phyloP scores from a whole-genome alignment of 1,284 basidiomycete species.

The Ganoderma lingzhi region DNA sequence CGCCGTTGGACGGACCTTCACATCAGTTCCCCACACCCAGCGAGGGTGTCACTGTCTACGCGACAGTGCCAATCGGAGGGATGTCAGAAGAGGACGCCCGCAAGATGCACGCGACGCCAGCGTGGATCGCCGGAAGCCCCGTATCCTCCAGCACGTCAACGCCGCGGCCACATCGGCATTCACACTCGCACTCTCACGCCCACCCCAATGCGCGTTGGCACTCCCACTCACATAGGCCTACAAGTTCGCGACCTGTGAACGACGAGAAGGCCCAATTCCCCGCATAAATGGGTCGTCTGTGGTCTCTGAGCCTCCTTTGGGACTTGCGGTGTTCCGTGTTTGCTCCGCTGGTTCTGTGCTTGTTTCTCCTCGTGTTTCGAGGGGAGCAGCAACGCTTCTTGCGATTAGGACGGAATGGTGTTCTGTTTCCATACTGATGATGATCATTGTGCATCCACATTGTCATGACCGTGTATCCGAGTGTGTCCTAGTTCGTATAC shows the following conservation, averaged over 20 bases:
- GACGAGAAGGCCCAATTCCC: slow-evolving; percentile 41
- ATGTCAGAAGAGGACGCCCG: slow-evolving; percentile 60
- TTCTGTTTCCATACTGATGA: slow-evolving; percentile 7
- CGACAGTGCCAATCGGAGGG: slow-evolving; percentile 66
- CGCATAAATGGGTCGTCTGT: slow-evolving; percentile 10
- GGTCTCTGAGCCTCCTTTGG: neutral
- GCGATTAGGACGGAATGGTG: neutral
- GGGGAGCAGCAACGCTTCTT: neutral
- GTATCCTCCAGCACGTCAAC: slow-evolving; percentile 11
- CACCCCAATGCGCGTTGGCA: slow-evolving; percentile 25
- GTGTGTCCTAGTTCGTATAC: slow-evolving; percentile 31
- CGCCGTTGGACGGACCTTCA: slow-evolving; percentile 22
- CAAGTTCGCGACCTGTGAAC: slow-evolving; percentile 45
- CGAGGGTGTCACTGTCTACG: slow-evolving; percentile 60
- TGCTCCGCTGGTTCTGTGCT: neutral
- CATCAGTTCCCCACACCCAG: slow-evolving; percentile 23
- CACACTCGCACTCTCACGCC: slow-evolving; percentile 31
- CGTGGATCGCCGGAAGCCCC: slow-evolving; percentile 57
- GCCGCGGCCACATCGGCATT: slow-evolving; percentile 30
- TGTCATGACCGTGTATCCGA: slow-evolving; percentile 23
- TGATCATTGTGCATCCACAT: slow-evolving; percentile 16
- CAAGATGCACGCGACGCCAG: slow-evolving; percentile 67
- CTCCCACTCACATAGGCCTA: slow-evolving; percentile 31
- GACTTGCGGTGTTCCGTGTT: neutral
- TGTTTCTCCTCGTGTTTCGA: slow-evolving; percentile 2